These are phyloP conservation scores for Suillus decipiens DNA, from an alignment of 768 basidiomycete species.

Conservation along the genomic window DNA sequence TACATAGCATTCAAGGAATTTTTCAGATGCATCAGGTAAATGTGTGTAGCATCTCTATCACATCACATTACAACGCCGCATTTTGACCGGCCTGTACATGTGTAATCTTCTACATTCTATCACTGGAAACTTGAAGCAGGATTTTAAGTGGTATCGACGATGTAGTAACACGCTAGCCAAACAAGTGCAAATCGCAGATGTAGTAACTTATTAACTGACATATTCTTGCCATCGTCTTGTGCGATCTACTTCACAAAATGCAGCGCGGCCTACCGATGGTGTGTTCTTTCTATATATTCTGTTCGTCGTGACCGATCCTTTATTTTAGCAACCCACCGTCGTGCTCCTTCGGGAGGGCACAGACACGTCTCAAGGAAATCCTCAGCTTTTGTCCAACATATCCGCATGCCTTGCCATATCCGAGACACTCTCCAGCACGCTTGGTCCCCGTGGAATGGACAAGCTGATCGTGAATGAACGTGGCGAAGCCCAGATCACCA, in stretches of 20 bases:
- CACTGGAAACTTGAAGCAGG: too few relatives aligned
- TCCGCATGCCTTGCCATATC: constrained; percentile 94
- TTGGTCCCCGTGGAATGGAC: constrained; percentile 99
- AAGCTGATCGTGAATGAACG: constrained; percentile 93
- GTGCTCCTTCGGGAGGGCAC: constrained; percentile 96
- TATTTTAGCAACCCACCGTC: constrained; percentile 88
- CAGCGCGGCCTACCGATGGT: constrained; percentile 85
- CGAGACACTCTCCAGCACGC: constrained; percentile 87
- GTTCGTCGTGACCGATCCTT: constrained; percentile 13
- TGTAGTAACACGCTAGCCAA: too few relatives aligned
- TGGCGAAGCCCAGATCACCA: constrained; percentile 97
- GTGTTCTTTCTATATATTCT: constrained; percentile 13
- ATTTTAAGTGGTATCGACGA: too few relatives aligned
- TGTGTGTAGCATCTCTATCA: too few relatives aligned
- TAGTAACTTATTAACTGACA: too few relatives aligned
- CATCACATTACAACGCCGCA: too few relatives aligned
- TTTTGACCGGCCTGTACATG: too few relatives aligned
- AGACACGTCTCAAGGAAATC: constrained; percentile 92
- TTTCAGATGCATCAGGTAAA: too few relatives aligned
- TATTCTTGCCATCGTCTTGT: constrained; percentile 15
- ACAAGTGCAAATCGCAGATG: too few relatives aligned
- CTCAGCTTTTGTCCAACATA: constrained; percentile 93
- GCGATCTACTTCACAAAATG: constrained; percentile 54
- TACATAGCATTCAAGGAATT: too few relatives aligned
- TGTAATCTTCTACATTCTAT: too few relatives aligned